Evolutionary conservation across 2,329 filamentous ascomycete genomes (phyloP), one percentile per base, ranked within the genome.

Genomic region (Pyrenophora seminiperda): DNA sequence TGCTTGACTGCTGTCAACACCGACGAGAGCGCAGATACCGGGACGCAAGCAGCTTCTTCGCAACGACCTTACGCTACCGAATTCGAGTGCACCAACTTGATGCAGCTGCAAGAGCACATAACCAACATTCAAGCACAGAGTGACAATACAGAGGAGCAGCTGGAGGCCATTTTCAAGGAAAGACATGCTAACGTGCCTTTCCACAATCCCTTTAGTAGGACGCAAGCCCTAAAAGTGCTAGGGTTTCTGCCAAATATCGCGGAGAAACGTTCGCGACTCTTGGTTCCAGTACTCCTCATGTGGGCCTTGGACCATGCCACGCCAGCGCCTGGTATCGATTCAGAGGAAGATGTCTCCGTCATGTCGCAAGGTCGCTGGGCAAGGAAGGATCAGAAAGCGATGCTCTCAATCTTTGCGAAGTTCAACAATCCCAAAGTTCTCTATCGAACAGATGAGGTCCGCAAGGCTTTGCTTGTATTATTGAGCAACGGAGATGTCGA

Each of bases 401-500:
- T 97, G 66, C 80, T 99, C 27, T 81, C 81, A 1, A 79, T 99
- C 5, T 91, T 99, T 66, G 83, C 89, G 0, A 85, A 91, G 55
- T 97, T 97, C 67, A 77, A 82, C 40, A 99, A 99, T 66, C 91
- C 94, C 0, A 89, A 82, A 63, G 91, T 91, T 1, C 77, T 99
- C 3, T 97, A 86, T 72, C 88, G 85, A 64, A 83, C 88, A 24
- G 79, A 84, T 7, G 86, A 90, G 47, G 92, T 96, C 0, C 89
- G 92, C 63, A 75, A 83, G 6, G 85, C 90, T 13, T 78, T 97
- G 18, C 77, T 97, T 14, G 79, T 82, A 24, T 80, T 97, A 17
- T 79, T 97, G 58, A 84, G 86, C 34, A 96, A 97, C 67, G 94
- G 94, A 63, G 94, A 99, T 67, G 81, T 86, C 3, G 93, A 97